phyloP scores from a whole-genome alignment of 177 flowering plant genomes.

The Tripterygium wilfordii region DNA sequence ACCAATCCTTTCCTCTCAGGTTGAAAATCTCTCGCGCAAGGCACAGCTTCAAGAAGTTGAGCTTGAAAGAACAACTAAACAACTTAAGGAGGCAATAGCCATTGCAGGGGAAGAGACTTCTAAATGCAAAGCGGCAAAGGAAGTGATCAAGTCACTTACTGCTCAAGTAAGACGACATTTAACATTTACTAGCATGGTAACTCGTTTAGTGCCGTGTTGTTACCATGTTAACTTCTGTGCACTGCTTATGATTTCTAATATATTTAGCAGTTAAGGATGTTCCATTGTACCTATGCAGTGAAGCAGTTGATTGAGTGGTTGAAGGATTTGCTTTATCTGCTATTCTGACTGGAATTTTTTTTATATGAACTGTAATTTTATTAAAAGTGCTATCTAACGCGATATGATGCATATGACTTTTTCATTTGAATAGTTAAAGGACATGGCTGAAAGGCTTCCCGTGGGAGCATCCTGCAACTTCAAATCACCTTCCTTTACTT shows the following conservation, averaged over 20 bases:
- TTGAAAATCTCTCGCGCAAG: conserved; percentile 79
- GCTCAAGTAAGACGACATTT: conserved; percentile 58
- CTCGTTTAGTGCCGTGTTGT: neutral
- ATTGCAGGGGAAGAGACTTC: conserved; percentile 89
- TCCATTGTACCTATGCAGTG: no score
- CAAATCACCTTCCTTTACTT: conserved; percentile 37
- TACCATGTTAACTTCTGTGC: conserved; percentile 1
- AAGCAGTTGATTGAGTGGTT: no score
- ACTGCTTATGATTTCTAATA: no score
- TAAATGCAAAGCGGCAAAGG: conserved; percentile 96
- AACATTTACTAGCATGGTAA: neutral
- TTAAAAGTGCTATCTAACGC: conserved; percentile 26
- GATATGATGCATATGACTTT: neutral
- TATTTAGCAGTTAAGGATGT: no score
- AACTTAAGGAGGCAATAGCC: conserved; percentile 78
- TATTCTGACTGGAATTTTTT: neutral
- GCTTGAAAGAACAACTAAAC: conserved; percentile 79
- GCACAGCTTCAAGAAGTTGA: conserved; percentile 83
- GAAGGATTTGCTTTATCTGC: no score
- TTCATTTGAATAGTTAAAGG: conserved; percentile 42
- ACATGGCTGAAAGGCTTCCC: conserved; percentile 76
- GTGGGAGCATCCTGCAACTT: conserved; percentile 45
- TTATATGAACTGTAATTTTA: neutral
- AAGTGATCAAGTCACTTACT: conserved; percentile 91
- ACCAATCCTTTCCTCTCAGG: conserved; percentile 30